Evolutionary conservation across 371 early-diverging fungal genomes (phyloP), one percentile per base, ranked within the genome.

Genomic region (Zopfochytrium polystomum): DNA sequence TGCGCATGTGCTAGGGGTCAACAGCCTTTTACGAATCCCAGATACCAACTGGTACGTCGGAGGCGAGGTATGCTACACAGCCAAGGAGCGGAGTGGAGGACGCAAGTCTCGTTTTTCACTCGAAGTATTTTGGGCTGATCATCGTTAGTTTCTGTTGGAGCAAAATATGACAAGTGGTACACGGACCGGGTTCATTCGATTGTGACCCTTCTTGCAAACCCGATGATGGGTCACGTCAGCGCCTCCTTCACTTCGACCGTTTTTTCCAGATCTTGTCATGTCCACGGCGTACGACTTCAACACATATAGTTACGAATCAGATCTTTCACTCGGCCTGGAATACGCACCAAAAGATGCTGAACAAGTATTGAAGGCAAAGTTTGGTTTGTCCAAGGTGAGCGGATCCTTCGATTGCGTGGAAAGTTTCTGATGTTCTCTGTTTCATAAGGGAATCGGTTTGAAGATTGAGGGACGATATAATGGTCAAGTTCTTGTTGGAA

Each of bases 281-380:
- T 80, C 92, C 29, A 88, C 91, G 0, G 79, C 89, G 26, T 95
- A 88, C 73, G 87, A 90, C 59, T 89, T 92, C 66, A 94, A 92
- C 55, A 83, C 87, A 11, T 92, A 91, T 68, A 89, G 89, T 47
- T 89, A 90, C 51, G 88, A 90, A 52, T 88, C 91, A 33, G 93
- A 93, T 74, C 72, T 93, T 32, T 84, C 85, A 1, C 71, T 89
- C 27, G 94, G 94, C 2, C 73, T 87, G 7, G 93, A 92, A 63
- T 93, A 76, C 46, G 59, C 65, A 18, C 71, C 73, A 6, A 9
- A 9, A 1, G 72, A 54, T 9, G 52, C 55, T 44, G 52, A 61
- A n/a, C n/a, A n/a, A n/a, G n/a, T n/a, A n/a, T n/a, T n/a, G n/a
- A n/a, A n/a, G n/a, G n/a, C n/a, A n/a, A n/a, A n/a, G n/a, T n/a